These are phyloP conservation scores for Sugiyamaella grinbergsii DNA, from an alignment of 1,139 yeast species.

Conservation along the genomic window DNA sequence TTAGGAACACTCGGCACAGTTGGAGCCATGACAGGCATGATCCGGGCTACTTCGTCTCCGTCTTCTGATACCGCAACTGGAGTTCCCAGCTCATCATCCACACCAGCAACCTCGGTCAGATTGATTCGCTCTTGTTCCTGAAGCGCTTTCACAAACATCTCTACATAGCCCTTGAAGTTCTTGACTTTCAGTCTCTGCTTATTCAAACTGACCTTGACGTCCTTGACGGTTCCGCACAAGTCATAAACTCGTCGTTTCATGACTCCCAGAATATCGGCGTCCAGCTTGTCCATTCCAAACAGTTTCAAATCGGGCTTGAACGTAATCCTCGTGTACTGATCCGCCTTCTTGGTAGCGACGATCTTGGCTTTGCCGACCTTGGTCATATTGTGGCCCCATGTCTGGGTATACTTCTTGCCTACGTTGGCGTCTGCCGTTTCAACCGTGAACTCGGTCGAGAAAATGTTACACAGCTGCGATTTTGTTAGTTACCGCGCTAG, in stretches of 20 bases:
- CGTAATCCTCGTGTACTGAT: conserved; percentile 82
- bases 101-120: conserved; percentile 40
- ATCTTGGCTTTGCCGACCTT: conserved; percentile 76
- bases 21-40: conserved; percentile 30
- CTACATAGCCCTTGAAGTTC: conserved; percentile 84
- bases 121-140: conserved; percentile 46
- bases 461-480: conserved; percentile 72
- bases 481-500: conserved; percentile 13
- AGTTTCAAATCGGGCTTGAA: conserved; percentile 86
- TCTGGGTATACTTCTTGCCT: conserved; percentile 69
- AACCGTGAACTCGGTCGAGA: conserved; percentile 80
- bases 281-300: conserved; percentile 81
- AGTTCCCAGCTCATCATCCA: conserved; percentile 39
- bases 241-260: conserved; percentile 93
- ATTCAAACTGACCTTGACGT: conserved; percentile 76
- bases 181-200: conserved; percentile 69
- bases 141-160: conserved; percentile 80
- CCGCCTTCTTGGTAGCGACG: conserved; percentile 56
- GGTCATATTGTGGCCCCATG: conserved; percentile 88
- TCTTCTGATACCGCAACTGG: conserved; percentile 8
- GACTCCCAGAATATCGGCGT: conserved; percentile 79
- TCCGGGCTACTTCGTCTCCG: conserved; percentile 5
- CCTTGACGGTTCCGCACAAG: conserved; percentile 91
- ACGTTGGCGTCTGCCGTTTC: conserved; percentile 83
- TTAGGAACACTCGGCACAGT: conserved; percentile 48